phyloP scores from a whole-genome alignment of 2,329 filamentous ascomycete genomes.

The Talaromyces sp. region DNA sequence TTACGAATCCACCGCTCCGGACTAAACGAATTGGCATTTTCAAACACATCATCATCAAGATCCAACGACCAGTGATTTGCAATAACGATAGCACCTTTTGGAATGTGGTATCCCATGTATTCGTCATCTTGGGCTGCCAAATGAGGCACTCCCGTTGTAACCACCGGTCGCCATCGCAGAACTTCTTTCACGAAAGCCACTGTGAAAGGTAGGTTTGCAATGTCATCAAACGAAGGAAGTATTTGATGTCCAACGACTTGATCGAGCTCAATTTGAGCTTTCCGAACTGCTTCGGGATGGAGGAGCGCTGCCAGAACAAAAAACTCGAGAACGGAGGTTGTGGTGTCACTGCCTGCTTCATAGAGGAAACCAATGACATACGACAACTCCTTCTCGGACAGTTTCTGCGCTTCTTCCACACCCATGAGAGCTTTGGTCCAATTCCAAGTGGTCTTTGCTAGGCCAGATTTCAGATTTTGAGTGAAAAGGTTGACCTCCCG shows the following conservation, averaged over 20 bases:
- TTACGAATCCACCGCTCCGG: conserved; percentile 42
- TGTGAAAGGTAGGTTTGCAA: conserved; percentile 29
- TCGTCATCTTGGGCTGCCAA: conserved; percentile 50
- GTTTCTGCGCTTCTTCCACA: conserved; percentile 43
- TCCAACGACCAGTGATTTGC: conserved; percentile 49
- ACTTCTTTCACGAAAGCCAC: conserved; percentile 33
- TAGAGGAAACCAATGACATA: conserved; percentile 50
- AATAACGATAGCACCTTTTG: conserved; percentile 50
- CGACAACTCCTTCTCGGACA: conserved; percentile 48
- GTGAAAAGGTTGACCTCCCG: not conserved
- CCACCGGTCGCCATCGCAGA: conserved; percentile 37
- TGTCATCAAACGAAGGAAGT: conserved; percentile 31
- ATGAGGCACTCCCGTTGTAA: conserved; percentile 51
- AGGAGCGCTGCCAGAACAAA: conserved; percentile 52
- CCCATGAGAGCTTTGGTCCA: conserved; percentile 26
- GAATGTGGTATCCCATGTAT: conserved; percentile 53
- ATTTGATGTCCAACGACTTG: conserved; percentile 30
- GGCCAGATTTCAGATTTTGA: not conserved
- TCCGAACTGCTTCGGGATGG: conserved; percentile 44
- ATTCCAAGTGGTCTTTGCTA: conserved; percentile 28
- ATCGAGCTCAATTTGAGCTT: conserved; percentile 45
- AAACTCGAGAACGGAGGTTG: conserved; percentile 48
- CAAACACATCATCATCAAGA: conserved; percentile 42
- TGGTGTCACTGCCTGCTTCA: conserved; percentile 55
- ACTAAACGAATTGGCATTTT: conserved; percentile 42